Evolutionary conservation across 176 grass and related monocot genomes (phyloP).

Genomic region (Alopecurus myosuroides): DNA sequence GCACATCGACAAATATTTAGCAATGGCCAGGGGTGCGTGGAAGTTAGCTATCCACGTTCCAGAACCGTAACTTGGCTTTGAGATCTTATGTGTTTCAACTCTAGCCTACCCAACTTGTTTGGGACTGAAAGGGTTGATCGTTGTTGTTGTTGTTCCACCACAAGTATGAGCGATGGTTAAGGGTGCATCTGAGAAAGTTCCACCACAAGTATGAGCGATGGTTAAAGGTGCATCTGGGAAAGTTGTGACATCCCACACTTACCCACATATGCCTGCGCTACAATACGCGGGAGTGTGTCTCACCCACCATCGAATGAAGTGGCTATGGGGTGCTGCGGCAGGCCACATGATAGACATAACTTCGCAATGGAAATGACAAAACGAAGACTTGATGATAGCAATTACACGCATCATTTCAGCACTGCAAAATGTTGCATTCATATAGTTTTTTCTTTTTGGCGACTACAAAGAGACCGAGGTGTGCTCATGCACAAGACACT

Average conservation of each 20-base stretch:
- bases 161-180: too few species aligned
- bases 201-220: neutral
- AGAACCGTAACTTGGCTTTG: too few species aligned
- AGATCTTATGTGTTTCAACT: too few species aligned
- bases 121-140: too few species aligned
- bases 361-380: neutral
- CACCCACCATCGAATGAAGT: neutral
- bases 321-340: neutral
- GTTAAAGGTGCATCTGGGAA: neutral
- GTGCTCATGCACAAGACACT: neutral
- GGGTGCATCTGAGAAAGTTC: too few species aligned
- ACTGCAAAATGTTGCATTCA: neutral
- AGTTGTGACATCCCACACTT: neutral
- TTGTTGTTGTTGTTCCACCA: too few species aligned
- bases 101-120: too few species aligned
- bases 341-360: neutral
- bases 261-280: neutral
- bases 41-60: too few species aligned
- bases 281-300: neutral
- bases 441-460: neutral
- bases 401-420: neutral
- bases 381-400: neutral
- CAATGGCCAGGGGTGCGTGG: too few species aligned
- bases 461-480: neutral
- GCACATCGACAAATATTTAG: too few species aligned